Percentiles rank a stretch among this genome's conserved stretches.
Evolutionary conservation across 495 filamentous ascomycete species (phyloP).

Genomic region (Aspergillus haitiensis): DNA sequence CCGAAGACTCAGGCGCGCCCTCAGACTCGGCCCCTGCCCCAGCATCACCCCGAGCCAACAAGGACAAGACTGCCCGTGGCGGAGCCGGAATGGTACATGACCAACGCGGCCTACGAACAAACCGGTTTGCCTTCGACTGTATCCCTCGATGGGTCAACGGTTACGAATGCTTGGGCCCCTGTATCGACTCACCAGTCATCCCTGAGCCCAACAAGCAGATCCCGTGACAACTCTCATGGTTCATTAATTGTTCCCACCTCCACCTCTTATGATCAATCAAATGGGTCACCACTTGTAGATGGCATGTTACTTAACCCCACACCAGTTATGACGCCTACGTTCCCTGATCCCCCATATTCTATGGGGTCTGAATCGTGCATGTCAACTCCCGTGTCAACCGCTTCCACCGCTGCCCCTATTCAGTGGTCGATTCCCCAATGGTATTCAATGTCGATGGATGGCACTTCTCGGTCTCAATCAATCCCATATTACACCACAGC

Average conservation of each 20-base stretch:
- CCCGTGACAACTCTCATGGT: slow-evolving; percentile 24
- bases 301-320: slow-evolving; percentile 23
- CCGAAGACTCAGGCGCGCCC: slow-evolving; percentile 16
- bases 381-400: slow-evolving; percentile 20
- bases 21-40: neutral
- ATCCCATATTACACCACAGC: slow-evolving; percentile 31
- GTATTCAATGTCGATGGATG: slow-evolving; percentile 39
- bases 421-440: slow-evolving; percentile 35
- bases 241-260: slow-evolving; percentile 28
- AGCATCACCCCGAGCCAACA: slow-evolving; percentile 3
- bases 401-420: slow-evolving; percentile 26
- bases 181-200: slow-evolving; percentile 29
- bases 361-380: slow-evolving; percentile 21
- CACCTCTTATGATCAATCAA: slow-evolving; percentile 32
- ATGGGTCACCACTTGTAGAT: slow-evolving; percentile 33
- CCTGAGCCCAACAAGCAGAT: slow-evolving; percentile 31
- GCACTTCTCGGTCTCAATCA: slow-evolving; percentile 28
- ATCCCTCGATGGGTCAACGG: slow-evolving; percentile 20
- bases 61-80: slow-evolving; percentile 7
- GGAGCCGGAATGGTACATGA: slow-evolving; percentile 27
- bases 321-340: slow-evolving; percentile 18
- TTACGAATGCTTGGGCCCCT: slow-evolving; percentile 26
- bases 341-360: slow-evolving; percentile 20
- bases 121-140: slow-evolving; percentile 22
- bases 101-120: slow-evolving; percentile 22